Conservation (phyloP, 2,329 filamentous ascomycete species). For the Metarhizium anisopliae region DNA sequence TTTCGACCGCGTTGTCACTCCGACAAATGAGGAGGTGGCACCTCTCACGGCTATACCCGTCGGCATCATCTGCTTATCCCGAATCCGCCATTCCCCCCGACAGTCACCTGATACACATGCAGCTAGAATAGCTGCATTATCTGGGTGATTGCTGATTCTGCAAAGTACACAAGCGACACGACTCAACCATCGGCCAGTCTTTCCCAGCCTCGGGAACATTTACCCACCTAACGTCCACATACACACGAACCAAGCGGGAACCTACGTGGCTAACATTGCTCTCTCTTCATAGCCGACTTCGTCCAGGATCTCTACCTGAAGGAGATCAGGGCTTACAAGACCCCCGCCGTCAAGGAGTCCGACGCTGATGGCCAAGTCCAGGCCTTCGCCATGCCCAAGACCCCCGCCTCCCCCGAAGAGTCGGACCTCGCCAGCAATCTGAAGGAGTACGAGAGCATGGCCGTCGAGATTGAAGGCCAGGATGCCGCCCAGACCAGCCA, state of each 20-base stretch:
- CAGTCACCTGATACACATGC: too few species aligned
- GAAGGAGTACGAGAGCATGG: constrained; percentile 88
- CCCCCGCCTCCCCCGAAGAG: constrained; percentile 88
- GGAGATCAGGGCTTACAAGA: constrained; percentile 94
- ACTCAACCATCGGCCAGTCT: too few species aligned
- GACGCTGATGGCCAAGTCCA: constrained; percentile 89
- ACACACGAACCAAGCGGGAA: neutral
- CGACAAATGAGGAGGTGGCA: neutral
- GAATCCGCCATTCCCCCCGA: too few species aligned
- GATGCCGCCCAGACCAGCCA: constrained; percentile 51
- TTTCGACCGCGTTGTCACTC: neutral
- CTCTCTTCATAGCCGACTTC: constrained; percentile 63
- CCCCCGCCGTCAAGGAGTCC: constrained; percentile 68
- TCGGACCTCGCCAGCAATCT: constrained; percentile 83
- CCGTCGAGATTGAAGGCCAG: constrained; percentile 89
- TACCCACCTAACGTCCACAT: too few species aligned
- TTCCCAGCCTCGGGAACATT: too few species aligned
- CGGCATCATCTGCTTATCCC: neutral
- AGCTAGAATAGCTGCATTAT: too few species aligned
- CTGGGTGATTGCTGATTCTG: neutral
- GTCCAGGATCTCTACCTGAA: constrained; percentile 97
- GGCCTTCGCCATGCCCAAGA: constrained; percentile 70
- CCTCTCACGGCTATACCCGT: neutral
- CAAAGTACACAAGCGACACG: neutral
- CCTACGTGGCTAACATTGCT: neutral